These are phyloP conservation scores for Debaryomyces coudertii DNA, from an alignment of 1,139 yeast species.

Conservation along the genomic window DNA sequence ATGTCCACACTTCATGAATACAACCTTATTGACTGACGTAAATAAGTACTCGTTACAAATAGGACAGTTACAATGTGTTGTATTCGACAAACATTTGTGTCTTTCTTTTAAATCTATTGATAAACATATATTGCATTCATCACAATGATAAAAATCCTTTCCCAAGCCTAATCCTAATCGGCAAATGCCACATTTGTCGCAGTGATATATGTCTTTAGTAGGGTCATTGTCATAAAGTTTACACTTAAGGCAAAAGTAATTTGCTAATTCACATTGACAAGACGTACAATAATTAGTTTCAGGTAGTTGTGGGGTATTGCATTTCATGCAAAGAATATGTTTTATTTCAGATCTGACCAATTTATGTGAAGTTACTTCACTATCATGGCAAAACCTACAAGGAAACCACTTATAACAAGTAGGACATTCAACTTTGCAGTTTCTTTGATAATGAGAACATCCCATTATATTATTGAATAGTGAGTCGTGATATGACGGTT, in stretches of 20 bases:
- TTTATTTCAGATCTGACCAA: slow-evolving; percentile 65
- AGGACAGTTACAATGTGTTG: slow-evolving; percentile 91
- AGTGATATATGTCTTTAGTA: slow-evolving; percentile 82
- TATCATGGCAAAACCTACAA: slow-evolving; percentile 88
- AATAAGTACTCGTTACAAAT: slow-evolving; percentile 92
- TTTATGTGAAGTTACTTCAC: slow-evolving; percentile 54
- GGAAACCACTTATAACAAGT: slow-evolving; percentile 74
- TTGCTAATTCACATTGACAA: slow-evolving; percentile 70
- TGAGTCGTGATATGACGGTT: slow-evolving; percentile 52
- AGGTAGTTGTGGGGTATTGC: slow-evolving; percentile 76
- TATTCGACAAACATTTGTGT: slow-evolving; percentile 82
- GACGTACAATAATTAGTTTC: slow-evolving; percentile 61
- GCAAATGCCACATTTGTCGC: slow-evolving; percentile 91
- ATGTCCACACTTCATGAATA: slow-evolving; percentile 94
- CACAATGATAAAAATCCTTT: slow-evolving; percentile 88
- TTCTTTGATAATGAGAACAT: slow-evolving; percentile 81
- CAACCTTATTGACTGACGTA: slow-evolving; percentile 81
- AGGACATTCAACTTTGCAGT: slow-evolving; percentile 83
- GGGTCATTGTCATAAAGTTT: slow-evolving; percentile 84
- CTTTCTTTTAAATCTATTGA: slow-evolving; percentile 75
- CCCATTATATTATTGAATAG: slow-evolving; percentile 52
- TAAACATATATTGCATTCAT: slow-evolving; percentile 87
- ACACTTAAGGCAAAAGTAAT: slow-evolving; percentile 77
- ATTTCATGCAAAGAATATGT: slow-evolving; percentile 79
- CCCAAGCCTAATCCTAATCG: slow-evolving; percentile 86